phyloP scores from a whole-genome alignment of 768 basidiomycete genomes.

The Rhizopogon roseolus region DNA sequence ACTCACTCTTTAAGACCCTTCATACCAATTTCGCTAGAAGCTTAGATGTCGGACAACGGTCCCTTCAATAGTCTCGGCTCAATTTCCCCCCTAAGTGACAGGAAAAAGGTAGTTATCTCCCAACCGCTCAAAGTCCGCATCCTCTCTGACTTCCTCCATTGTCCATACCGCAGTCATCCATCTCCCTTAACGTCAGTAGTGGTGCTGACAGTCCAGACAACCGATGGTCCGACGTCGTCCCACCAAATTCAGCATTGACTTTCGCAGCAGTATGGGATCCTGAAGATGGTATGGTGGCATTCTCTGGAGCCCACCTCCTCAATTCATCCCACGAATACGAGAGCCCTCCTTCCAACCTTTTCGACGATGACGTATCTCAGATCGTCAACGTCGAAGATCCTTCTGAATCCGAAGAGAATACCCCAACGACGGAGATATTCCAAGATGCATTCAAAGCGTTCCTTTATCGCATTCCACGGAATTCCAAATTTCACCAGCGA shows the following conservation, averaged over 20 bases:
- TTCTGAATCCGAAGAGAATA: conserved; percentile 15
- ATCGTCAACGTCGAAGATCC: conserved; percentile 7
- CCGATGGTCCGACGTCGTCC: conserved; percentile 55
- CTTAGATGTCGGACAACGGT: not conserved
- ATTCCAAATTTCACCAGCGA: conserved; percentile 10
- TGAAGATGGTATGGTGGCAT: conserved; percentile 51
- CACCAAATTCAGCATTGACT: conserved; percentile 49
- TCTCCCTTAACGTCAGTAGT: conserved; percentile 17
- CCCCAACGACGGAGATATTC: conserved; percentile 14
- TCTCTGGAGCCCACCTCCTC: conserved; percentile 47
- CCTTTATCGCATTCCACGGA: conserved; percentile 16
- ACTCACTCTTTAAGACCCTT: not conserved
- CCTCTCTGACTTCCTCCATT: not conserved
- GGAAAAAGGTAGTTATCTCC: conserved; percentile 14
- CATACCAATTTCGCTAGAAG: too few relatives aligned
- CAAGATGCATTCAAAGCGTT: conserved; percentile 27
- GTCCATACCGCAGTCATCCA: conserved; percentile 11
- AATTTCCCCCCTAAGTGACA: not conserved
- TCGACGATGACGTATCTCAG: conserved; percentile 16
- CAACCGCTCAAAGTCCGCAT: not conserved
- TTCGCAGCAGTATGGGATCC: conserved; percentile 61
- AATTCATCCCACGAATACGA: conserved; percentile 17
- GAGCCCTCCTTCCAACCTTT: conserved; percentile 6
- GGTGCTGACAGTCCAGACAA: conserved; percentile 11
- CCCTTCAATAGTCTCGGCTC: not conserved